phyloP scores from a whole-genome alignment of 2,329 filamentous ascomycete genomes.

The Pyrenophora graminea region DNA sequence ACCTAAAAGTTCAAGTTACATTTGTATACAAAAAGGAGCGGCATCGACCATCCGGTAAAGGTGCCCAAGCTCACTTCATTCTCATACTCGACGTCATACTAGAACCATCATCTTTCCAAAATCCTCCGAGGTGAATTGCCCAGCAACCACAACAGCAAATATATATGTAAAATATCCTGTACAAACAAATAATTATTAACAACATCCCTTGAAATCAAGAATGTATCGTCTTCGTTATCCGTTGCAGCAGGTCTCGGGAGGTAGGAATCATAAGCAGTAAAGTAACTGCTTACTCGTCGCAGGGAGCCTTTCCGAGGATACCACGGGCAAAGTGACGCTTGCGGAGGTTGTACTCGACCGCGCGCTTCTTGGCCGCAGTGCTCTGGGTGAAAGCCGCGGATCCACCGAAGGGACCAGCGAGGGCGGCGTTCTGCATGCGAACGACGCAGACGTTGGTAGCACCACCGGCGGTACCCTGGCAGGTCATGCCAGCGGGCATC shows the following conservation, averaged over 20 bases:
- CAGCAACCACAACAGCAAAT: not conserved
- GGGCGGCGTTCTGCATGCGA: slow-evolving; percentile 64
- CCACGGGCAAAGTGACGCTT: slow-evolving; percentile 45
- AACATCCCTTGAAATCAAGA: too few species aligned
- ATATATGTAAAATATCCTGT: not conserved
- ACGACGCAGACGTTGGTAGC: slow-evolving; percentile 68
- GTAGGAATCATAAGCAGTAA: not conserved
- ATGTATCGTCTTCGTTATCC: not conserved
- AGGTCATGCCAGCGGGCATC: slow-evolving; percentile 71
- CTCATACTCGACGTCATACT: not conserved
- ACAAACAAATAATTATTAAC: too few species aligned
- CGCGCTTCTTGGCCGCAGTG: slow-evolving; percentile 62
- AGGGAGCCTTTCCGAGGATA: slow-evolving; percentile 40
- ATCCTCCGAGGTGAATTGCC: slow-evolving; percentile 1
- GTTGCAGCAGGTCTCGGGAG: not conserved
- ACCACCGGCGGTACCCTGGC: slow-evolving; percentile 62
- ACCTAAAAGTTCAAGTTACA: not conserved
- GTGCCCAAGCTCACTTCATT: not conserved
- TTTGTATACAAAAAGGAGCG: slow-evolving; percentile 1
- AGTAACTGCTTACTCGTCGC: slow-evolving; percentile 3
- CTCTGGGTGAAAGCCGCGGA: slow-evolving; percentile 68
- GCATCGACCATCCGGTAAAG: not conserved
- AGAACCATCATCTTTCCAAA: not conserved
- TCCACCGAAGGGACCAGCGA: slow-evolving; percentile 69
- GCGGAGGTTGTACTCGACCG: slow-evolving; percentile 58